Percentiles rank a stretch among this genome's conserved stretches.
phyloP scores from a whole-genome alignment of 2,329 filamentous ascomycete species.

The Davidsoniella eucalypti region DNA sequence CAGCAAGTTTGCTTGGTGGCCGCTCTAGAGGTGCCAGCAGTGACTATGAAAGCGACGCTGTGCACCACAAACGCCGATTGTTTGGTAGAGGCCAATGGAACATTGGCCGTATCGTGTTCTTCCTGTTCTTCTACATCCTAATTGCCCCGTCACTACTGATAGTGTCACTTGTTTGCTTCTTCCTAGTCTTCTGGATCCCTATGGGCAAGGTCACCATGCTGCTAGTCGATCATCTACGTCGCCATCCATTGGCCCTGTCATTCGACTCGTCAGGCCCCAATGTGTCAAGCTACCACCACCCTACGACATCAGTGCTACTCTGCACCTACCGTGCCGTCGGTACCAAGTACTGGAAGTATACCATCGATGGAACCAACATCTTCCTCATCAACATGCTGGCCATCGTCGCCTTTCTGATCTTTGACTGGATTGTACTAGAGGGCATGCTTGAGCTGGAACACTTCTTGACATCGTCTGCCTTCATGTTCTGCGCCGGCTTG shows the following conservation, averaged over 20 bases:
- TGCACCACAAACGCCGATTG: slow-evolving; percentile 52
- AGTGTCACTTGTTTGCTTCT: slow-evolving; percentile 82
- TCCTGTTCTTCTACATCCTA: slow-evolving; percentile 86
- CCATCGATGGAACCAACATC: slow-evolving; percentile 93
- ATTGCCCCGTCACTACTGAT: slow-evolving; percentile 74
- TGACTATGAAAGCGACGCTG: slow-evolving; percentile 16
- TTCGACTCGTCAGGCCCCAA: slow-evolving; percentile 77
- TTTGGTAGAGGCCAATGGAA: slow-evolving; percentile 97
- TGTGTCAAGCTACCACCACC: slow-evolving; percentile 44
- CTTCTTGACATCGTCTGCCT: slow-evolving; percentile 63
- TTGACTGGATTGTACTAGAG: slow-evolving; percentile 74
- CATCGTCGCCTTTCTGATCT: slow-evolving; percentile 84
- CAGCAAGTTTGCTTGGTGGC: slow-evolving; percentile 68
- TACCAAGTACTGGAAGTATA: slow-evolving; percentile 97
- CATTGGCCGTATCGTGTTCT: slow-evolving; percentile 85
- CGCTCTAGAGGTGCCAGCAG: slow-evolving; percentile 22
- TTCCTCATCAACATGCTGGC: slow-evolving; percentile 95
- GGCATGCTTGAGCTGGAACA: slow-evolving; percentile 51
- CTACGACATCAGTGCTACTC: slow-evolving; percentile 72
- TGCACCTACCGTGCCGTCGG: slow-evolving; percentile 96
- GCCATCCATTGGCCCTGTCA: slow-evolving; percentile 80
- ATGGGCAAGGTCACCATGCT: slow-evolving; percentile 94
- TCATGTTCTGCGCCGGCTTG: slow-evolving; percentile 70
- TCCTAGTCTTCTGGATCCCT: slow-evolving; percentile 92
- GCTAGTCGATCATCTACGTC: slow-evolving; percentile 76